phyloP scores from a whole-genome alignment of 306 rosid species.

The Fragaria iinumae region DNA sequence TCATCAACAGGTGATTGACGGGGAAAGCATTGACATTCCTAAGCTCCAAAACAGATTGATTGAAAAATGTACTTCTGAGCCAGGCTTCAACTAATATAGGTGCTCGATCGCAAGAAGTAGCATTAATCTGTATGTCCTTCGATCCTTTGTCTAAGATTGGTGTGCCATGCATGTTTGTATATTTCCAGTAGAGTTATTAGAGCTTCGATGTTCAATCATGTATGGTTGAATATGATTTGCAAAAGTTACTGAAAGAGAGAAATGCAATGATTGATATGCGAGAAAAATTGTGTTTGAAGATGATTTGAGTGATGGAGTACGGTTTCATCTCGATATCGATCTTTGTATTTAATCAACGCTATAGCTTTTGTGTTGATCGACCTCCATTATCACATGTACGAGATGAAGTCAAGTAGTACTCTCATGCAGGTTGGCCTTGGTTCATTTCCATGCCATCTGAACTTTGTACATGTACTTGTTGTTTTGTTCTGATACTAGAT shows the following conservation, averaged over 20 bases:
- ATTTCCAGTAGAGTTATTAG: background rate
- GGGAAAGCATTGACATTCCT: background rate
- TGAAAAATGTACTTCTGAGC: background rate
- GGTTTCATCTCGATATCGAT: background rate
- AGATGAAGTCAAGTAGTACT: background rate
- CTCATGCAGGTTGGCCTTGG: background rate
- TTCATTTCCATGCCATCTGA: too few relatives aligned
- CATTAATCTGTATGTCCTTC: background rate
- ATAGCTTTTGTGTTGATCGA: background rate
- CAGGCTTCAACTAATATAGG: background rate
- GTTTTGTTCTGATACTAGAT: background rate
- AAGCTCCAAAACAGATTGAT: conserved; percentile 17
- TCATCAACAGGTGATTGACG: conserved; percentile 11
- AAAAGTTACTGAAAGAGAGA: background rate
- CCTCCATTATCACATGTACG: background rate
- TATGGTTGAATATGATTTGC: background rate
- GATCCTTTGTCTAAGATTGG: background rate
- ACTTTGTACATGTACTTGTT: background rate
- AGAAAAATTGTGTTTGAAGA: background rate
- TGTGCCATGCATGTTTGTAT: background rate
- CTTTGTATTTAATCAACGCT: background rate
- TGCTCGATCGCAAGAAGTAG: background rate
- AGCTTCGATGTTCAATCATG: background rate
- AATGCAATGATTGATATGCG: background rate
- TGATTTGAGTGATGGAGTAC: background rate